A percentile compares a stretch with the other conserved stretches of the same genome.
Conservation (phyloP, 2,329 filamentous ascomycete genomes). For the Talaromyces pinophilus region DNA sequence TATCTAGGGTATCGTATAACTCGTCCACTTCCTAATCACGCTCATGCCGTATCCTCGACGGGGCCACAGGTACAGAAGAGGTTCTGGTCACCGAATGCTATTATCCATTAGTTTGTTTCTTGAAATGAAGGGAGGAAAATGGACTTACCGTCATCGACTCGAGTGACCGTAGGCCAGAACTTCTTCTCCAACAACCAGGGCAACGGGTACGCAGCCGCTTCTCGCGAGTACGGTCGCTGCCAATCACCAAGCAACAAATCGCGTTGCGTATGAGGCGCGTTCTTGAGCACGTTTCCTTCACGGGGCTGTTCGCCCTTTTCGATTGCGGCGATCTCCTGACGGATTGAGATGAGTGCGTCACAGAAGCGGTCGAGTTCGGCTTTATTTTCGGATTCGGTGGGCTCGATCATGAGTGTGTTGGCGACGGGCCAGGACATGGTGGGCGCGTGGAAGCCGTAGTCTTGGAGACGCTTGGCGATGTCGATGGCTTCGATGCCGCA, state of each 20-base stretch:
- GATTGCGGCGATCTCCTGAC: slow-evolving; percentile 78
- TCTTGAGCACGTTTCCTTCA: slow-evolving; percentile 82
- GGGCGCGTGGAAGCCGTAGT: slow-evolving; percentile 95
- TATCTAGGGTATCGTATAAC: slow-evolving; percentile 35
- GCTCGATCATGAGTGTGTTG: slow-evolving; percentile 97
- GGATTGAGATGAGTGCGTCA: slow-evolving; percentile 83
- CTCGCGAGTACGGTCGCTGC: slow-evolving; percentile 77
- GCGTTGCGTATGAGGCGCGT: slow-evolving; percentile 79
- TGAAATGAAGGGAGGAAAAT: neutral
- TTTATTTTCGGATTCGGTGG: slow-evolving; percentile 89
- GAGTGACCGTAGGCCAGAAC: slow-evolving; percentile 88
- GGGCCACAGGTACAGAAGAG: slow-evolving; percentile 93
- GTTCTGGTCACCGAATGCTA: slow-evolving; percentile 87
- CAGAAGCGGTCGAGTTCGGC: slow-evolving; percentile 92
- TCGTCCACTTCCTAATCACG: neutral
- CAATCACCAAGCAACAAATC: slow-evolving; percentile 77
- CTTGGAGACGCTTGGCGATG: slow-evolving; percentile 92
- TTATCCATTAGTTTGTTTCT: slow-evolving; percentile 19
- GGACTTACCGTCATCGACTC: slow-evolving; percentile 80
- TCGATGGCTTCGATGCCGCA: slow-evolving; percentile 89
- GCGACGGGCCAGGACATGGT: slow-evolving; percentile 97
- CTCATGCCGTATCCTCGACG: slow-evolving; percentile 60
- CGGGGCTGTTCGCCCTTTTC: slow-evolving; percentile 76
- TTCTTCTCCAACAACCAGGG: slow-evolving; percentile 88
- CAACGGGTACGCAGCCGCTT: slow-evolving; percentile 84